Evolutionary conservation across 129 eudicot genomes (phyloP).

Genomic region (Mikania micrantha): DNA sequence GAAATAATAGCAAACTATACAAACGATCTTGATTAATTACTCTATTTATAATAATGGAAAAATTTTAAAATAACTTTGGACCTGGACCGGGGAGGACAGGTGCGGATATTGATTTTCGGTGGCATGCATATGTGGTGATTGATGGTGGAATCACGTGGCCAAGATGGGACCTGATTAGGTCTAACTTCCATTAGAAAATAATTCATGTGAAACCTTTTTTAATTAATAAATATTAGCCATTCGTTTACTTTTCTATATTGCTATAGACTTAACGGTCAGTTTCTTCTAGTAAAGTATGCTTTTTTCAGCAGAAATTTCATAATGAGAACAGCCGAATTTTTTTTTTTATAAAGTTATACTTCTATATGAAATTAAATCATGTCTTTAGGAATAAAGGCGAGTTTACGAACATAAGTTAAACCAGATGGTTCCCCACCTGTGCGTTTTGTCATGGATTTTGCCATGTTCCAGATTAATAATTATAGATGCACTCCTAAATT

Average conservation of each 20-base stretch:
- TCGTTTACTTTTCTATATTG: not conserved
- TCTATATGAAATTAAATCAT: too few relatives aligned
- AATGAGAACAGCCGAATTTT: too few relatives aligned
- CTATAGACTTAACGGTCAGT: not conserved
- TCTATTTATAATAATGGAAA: not conserved
- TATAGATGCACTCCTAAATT: too few relatives aligned
- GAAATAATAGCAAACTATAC: too few relatives aligned
- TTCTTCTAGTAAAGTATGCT: not conserved
- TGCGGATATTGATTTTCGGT: not conserved
- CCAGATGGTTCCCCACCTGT: too few relatives aligned
- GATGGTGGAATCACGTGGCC: not conserved
- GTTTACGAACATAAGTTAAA: too few relatives aligned
- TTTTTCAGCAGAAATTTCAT: too few relatives aligned
- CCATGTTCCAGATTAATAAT: too few relatives aligned
- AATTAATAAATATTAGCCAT: not conserved
- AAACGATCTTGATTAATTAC: too few relatives aligned
- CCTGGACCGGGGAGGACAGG: not conserved
- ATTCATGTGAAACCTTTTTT: not conserved
- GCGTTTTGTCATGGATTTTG: too few relatives aligned
- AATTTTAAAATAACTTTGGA: not conserved
- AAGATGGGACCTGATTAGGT: not conserved
- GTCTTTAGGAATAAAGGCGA: too few relatives aligned
- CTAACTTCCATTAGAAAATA: not conserved
- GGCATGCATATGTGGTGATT: not conserved
- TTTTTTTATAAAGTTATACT: too few relatives aligned